Percentiles rank a stretch among this genome's conserved stretches.
phyloP scores from a whole-genome alignment of 805 yeast species.

The Suhomyces canberraensis region DNA sequence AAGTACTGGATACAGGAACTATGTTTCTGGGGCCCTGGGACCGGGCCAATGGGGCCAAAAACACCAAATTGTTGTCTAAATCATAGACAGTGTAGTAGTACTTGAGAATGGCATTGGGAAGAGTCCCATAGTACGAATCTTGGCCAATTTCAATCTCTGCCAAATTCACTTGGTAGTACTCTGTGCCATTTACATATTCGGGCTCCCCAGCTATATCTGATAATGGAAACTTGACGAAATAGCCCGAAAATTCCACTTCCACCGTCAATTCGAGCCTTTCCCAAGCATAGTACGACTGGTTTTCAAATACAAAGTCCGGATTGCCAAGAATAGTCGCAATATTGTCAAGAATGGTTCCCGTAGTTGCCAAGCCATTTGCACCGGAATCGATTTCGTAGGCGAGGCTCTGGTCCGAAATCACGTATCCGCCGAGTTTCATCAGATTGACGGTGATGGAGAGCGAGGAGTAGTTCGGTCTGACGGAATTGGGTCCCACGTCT shows the following conservation, averaged over 20 bases:
- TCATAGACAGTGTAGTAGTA: conserved; percentile 17
- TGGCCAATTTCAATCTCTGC: conserved; percentile 11
- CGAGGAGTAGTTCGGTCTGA: conserved; percentile 7
- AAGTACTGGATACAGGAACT: conserved; percentile 6
- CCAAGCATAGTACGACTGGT: conserved; percentile 6
- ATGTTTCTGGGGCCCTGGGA: not conserved
- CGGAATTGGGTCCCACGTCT: conserved; percentile 9
- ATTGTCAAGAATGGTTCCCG: conserved; percentile 12
- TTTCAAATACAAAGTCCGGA: conserved; percentile 2
- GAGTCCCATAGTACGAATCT: conserved; percentile 10
- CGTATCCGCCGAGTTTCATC: conserved; percentile 6
- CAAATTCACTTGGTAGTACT: conserved; percentile 11
- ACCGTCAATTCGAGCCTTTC: conserved; percentile 5
- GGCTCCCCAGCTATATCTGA: conserved; percentile 12
- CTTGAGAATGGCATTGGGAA: conserved; percentile 17
- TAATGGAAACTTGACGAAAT: conserved; percentile 9
- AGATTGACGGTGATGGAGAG: conserved; percentile 13
- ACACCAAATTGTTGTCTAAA: conserved; percentile 12
- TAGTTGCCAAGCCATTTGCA: conserved; percentile 13
- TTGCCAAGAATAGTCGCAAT: conserved; percentile 11
- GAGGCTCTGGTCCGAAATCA: conserved; percentile 12
- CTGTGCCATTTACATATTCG: conserved; percentile 7
- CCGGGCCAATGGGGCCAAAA: conserved; percentile 12
- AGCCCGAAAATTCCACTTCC: conserved; percentile 12
- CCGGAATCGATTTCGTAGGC: conserved; percentile 18